phyloP scores from a whole-genome alignment of 179 eudicot species.

The Dionaea muscipula region DNA sequence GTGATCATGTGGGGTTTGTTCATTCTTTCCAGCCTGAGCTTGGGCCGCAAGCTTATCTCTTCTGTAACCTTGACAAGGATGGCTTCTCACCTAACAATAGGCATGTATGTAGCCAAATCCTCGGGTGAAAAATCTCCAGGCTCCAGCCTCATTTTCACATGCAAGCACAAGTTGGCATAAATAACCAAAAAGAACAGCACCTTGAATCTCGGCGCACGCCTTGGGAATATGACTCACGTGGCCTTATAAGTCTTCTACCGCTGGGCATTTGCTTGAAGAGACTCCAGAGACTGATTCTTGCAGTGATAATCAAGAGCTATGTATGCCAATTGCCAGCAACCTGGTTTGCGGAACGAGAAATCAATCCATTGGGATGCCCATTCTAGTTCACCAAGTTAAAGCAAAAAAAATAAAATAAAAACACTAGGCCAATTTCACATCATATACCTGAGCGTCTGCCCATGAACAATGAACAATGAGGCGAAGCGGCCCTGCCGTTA shows the following conservation, averaged over 20 bases:
- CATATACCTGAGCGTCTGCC: slow-evolving; percentile 74
- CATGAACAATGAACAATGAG: slow-evolving; percentile 74
- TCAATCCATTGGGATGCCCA: not conserved
- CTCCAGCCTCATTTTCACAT: slow-evolving; percentile 7
- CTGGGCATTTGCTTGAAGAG: slow-evolving; percentile 53
- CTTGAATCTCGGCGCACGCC: slow-evolving; percentile 50
- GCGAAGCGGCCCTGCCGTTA: slow-evolving; percentile 78
- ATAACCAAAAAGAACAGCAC: slow-evolving; percentile 16
- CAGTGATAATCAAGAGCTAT: slow-evolving; percentile 77
- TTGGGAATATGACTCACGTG: slow-evolving; percentile 82
- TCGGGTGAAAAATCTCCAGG: slow-evolving; percentile 71
- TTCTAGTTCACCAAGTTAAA: not conserved
- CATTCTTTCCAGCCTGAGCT: slow-evolving; percentile 53
- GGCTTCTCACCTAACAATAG: slow-evolving; percentile 40
- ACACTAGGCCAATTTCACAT: slow-evolving; percentile 67
- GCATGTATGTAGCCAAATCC: slow-evolving; percentile 50
- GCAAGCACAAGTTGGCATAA: not conserved
- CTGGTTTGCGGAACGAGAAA: slow-evolving; percentile 13
- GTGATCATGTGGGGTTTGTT: too few relatives aligned
- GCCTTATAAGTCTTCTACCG: slow-evolving; percentile 78
- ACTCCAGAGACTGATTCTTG: slow-evolving; percentile 61
- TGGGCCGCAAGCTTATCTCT: slow-evolving; percentile 62
- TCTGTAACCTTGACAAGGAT: slow-evolving; percentile 48
- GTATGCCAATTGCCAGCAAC: slow-evolving; percentile 78
- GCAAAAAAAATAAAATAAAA: not conserved